Evolutionary conservation across 2,329 filamentous ascomycete species (phyloP).

Genomic region (Trichoderma hamatum): DNA sequence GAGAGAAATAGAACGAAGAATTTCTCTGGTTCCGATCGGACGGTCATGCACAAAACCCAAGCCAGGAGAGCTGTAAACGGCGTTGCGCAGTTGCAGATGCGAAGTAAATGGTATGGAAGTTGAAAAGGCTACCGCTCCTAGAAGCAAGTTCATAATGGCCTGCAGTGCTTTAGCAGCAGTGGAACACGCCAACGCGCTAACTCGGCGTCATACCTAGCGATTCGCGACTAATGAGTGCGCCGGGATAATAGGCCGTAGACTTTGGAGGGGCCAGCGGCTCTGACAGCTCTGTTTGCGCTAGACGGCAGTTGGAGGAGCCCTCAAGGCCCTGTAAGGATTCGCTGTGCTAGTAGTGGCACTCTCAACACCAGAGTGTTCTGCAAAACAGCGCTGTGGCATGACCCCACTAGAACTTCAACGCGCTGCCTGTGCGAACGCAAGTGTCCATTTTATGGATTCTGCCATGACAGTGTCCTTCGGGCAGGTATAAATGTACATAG

Average conservation of each 20-base stretch:
- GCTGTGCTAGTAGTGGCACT: not conserved
- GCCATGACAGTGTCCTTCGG: not conserved
- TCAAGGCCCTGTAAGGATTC: not conserved
- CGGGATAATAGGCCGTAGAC: not conserved
- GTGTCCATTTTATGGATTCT: not conserved
- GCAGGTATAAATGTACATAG: not conserved
- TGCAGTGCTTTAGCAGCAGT: not conserved
- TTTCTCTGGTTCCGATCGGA: not conserved
- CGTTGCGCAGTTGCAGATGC: not conserved
- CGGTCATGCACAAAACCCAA: not conserved
- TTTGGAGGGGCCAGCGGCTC: conserved; percentile 12
- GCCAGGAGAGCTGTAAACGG: not conserved
- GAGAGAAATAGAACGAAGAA: not conserved
- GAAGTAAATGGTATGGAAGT: not conserved
- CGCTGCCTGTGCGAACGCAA: not conserved
- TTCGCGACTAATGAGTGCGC: conserved; percentile 15
- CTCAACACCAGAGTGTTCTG: not conserved
- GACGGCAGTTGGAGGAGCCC: not conserved
- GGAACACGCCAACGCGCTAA: conserved; percentile 16
- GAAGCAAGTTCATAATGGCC: not conserved
- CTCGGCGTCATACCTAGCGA: conserved; percentile 13
- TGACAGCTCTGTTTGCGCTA: too few species aligned
- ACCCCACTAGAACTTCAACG: not conserved
- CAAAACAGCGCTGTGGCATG: not conserved
- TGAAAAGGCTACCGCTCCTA: not conserved